Base-by-base conservation (phyloP, 192 early-diverging fungal genomes). In the Chytriomyces confervae region DNA sequence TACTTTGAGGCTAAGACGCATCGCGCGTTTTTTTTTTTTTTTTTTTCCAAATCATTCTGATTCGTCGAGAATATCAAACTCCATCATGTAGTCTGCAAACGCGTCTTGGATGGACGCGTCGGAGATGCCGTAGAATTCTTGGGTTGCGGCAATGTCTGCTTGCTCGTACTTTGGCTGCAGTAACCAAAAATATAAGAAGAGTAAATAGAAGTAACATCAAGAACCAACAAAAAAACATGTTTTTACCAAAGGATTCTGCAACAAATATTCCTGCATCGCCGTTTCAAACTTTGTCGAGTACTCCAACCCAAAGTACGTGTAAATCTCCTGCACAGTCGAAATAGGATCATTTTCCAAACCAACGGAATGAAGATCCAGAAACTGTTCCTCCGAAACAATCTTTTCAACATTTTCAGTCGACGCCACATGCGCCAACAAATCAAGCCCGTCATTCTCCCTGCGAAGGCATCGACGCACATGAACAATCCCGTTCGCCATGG, bases 201-300 rank as follows among this genome's bases (percentile, higher is more conserved):
- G 13, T n/a, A 13, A 20, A 57, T 13, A 57, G 2, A 57, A 4
- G 53, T 13, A n/a, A 13, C 53, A 57, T 13, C 20, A n/a, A 57
- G 20, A 20, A 57, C 53, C 53, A 1, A 57, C 53, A 20, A 57
- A 20, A 57, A 57, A 57, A 4, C 0, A 4, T n/a, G 2, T 1
- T 20, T 57, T 13, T 57, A 13, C 62, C 18, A 23, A 16, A 64
- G 62, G 62, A 64, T 64, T 16, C 16, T 29, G 13, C 62, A 23
- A 11, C 62, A 64, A 64, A 64, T 64, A 64, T 13, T 64, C 62
- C 18, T 27, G 62, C 62, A 64, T 64, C n/a, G 62, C 62, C 20
- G 18, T 11, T 6, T 64, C 62, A 64, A 64, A 64, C 62, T 16
- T 27, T 29, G 13, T 27, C 18, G 20, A 23, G 27, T 24, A n/a